Evolutionary conservation across 495 filamentous ascomycete genomes (phyloP).

Genomic region (Penicillium lagena): DNA sequence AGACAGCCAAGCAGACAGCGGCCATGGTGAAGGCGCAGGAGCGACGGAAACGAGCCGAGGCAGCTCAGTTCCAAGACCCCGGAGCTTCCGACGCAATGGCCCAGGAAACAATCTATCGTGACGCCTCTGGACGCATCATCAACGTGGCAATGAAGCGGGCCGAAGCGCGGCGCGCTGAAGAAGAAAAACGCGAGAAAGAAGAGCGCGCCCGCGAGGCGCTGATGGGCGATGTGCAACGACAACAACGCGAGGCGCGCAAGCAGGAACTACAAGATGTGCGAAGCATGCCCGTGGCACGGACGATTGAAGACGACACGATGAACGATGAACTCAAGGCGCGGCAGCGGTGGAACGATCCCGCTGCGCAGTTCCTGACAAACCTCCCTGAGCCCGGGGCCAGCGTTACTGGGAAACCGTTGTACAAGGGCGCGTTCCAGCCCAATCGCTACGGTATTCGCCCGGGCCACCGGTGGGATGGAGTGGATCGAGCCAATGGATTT

Average conservation of each 20-base stretch:
- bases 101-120: slow-evolving; percentile 84
- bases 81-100: slow-evolving; percentile 29
- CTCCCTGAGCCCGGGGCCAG: slow-evolving; percentile 34
- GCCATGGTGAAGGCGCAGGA: slow-evolving; percentile 73
- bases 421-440: slow-evolving; percentile 71
- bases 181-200: slow-evolving; percentile 63
- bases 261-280: slow-evolving; percentile 69
- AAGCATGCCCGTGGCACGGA: slow-evolving; percentile 71
- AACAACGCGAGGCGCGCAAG: slow-evolving; percentile 47
- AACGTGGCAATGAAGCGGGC: slow-evolving; percentile 86
- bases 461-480: slow-evolving; percentile 94
- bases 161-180: slow-evolving; percentile 66
- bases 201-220: slow-evolving; percentile 54
- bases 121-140: slow-evolving; percentile 86
- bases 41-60: slow-evolving; percentile 35
- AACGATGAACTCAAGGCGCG: slow-evolving; percentile 73
- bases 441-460: slow-evolving; percentile 94
- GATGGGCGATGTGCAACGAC: slow-evolving; percentile 78
- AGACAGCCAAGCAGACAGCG: slow-evolving; percentile 70
- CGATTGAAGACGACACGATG: slow-evolving; percentile 72
- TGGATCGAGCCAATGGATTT: slow-evolving; percentile 90
- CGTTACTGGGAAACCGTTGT: slow-evolving; percentile 63
- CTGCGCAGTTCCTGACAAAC: slow-evolving; percentile 67
- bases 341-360: slow-evolving; percentile 90
- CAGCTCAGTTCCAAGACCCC: slow-evolving; percentile 33